Conservation (phyloP, 495 filamentous ascomycete genomes). For the Trichoderma orchidacearum region DNA sequence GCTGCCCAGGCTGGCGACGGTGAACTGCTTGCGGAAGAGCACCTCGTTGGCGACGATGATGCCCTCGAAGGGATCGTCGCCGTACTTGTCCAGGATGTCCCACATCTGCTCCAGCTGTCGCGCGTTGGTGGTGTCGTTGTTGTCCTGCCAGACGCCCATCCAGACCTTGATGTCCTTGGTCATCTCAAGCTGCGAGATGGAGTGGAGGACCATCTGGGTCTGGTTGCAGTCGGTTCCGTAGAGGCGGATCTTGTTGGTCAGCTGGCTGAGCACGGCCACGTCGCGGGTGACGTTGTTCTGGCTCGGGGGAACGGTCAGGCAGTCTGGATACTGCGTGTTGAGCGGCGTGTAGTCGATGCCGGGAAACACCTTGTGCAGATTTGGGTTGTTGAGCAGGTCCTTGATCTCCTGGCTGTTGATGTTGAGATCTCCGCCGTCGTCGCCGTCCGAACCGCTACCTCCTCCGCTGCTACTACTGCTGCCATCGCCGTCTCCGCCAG, state of each 20-base stretch:
- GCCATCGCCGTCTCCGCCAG: slow-evolving; percentile 1
- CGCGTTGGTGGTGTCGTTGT: slow-evolving; percentile 67
- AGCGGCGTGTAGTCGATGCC: slow-evolving; percentile 96
- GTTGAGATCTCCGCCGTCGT: slow-evolving; percentile 54
- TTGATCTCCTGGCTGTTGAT: slow-evolving; percentile 71
- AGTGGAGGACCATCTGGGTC: slow-evolving; percentile 83
- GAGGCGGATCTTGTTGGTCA: slow-evolving; percentile 78
- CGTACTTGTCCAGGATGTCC: slow-evolving; percentile 57
- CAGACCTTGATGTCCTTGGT: slow-evolving; percentile 72
- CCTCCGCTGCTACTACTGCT: slow-evolving; percentile 5
- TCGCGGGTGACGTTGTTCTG: slow-evolving; percentile 94
- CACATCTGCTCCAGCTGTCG: slow-evolving; percentile 76
- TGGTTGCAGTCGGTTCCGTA: slow-evolving; percentile 99
- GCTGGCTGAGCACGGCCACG: slow-evolving; percentile 77
- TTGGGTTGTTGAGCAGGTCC: slow-evolving; percentile 59
- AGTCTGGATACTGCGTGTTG: slow-evolving; percentile 81
- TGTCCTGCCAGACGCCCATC: slow-evolving; percentile 90
- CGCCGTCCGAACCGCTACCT: slow-evolving; percentile 13
- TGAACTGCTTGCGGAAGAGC: slow-evolving; percentile 66
- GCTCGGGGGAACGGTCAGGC: slow-evolving; percentile 59
- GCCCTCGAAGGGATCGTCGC: slow-evolving; percentile 58
- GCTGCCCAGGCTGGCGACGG: slow-evolving; percentile 44
- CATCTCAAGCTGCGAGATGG: slow-evolving; percentile 59
- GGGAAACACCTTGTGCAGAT: slow-evolving; percentile 86
- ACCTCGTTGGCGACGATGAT: slow-evolving; percentile 93